Conservation (phyloP, 352 stramenopile genomes). For the Globisporangium megalacanthum region DNA sequence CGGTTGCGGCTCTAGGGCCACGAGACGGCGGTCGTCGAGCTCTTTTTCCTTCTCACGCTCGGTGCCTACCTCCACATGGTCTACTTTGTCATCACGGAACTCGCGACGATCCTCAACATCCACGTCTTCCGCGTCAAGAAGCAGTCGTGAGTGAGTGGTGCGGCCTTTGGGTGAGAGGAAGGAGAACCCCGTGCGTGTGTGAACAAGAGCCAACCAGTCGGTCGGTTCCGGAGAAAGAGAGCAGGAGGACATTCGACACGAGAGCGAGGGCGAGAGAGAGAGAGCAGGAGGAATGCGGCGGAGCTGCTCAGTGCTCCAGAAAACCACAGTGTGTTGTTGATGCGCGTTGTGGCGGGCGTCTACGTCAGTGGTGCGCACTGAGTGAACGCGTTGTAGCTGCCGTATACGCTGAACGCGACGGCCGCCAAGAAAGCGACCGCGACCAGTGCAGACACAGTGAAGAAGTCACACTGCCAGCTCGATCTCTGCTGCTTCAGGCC, state of each 20-base stretch:
- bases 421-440: neutral
- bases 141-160: constrained; percentile 14
- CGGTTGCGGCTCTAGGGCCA: constrained; percentile 27
- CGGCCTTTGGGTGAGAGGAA: neutral
- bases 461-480: no score
- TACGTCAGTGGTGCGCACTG: constrained; percentile 14
- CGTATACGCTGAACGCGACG: neutral
- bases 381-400: constrained; percentile 8
- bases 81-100: constrained; percentile 71
- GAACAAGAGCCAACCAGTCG: neutral
- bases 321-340: neutral
- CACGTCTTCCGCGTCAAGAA: constrained; percentile 85
- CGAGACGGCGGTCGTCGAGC: constrained; percentile 62
- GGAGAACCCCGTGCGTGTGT: neutral
- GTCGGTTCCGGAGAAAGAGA: neutral
- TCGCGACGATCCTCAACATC: constrained; percentile 71
- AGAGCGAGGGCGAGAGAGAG: neutral
- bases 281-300: neutral
- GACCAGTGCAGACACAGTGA: neutral
- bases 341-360: neutral
- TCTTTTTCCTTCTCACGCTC: constrained; percentile 75
- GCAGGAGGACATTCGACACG: neutral
- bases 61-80: constrained; percentile 78
- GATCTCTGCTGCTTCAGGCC: constrained; percentile 11
- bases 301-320: neutral